These are phyloP conservation scores for Flaveria linearis DNA, from an alignment of 129 eudicot species.

Conservation along the genomic window DNA sequence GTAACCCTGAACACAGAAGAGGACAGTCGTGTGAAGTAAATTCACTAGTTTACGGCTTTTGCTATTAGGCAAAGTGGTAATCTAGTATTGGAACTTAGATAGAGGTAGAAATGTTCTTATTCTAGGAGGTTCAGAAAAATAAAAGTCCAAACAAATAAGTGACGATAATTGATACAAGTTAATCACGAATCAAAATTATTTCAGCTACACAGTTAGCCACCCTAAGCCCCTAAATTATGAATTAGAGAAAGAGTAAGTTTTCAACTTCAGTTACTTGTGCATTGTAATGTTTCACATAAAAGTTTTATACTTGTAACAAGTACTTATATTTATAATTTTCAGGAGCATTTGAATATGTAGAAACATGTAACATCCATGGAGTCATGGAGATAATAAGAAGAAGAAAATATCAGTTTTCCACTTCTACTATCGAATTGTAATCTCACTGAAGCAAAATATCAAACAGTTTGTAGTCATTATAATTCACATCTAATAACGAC, in stretches of 20 bases:
- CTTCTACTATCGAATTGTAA: neutral
- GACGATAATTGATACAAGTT: no score
- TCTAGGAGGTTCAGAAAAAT: neutral
- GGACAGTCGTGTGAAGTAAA: no score
- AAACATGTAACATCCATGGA: neutral
- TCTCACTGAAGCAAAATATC: constrained; percentile 30
- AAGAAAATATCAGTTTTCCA: constrained; percentile 12
- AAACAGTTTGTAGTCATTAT: constrained; percentile 21
- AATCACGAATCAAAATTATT: neutral
- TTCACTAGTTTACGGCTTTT: no score
- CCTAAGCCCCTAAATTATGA: neutral
- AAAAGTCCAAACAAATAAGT: no score
- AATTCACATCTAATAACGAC: neutral
- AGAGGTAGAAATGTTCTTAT: neutral
- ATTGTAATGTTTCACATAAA: neutral
- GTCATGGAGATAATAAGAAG: neutral
- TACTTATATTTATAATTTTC: neutral
- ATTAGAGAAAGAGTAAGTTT: neutral
- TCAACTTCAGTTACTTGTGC: constrained; percentile 3
- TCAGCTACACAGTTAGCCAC: neutral
- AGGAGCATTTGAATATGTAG: neutral
- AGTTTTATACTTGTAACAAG: neutral
- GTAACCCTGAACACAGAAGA: no score
- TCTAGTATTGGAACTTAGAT: neutral
- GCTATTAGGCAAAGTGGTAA: no score